Evolutionary conservation across 257 asterid genomes (phyloP), one percentile per base, ranked within the genome.

Genomic region (Solanum raphanifolium): DNA sequence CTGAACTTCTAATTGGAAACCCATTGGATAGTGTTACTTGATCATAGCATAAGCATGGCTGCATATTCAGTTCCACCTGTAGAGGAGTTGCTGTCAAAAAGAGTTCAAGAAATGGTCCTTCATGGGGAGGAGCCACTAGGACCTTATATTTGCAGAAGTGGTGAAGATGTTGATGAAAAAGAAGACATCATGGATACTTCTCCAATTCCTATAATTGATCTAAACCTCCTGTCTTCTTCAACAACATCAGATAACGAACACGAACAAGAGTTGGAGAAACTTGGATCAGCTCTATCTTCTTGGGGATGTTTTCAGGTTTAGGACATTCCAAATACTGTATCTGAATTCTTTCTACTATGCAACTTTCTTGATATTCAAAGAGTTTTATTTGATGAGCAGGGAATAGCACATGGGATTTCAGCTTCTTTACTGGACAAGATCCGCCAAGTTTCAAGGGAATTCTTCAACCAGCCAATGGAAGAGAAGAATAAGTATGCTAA

Each of bases 301-400:
- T 94, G 95, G 96, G 94, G 96, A 5, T 93, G 94, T 83, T 93
- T 94, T 91, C 94, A 93, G 95, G 95, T 91, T 23, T 25, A 27
- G 52, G 38, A 38, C 43, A 15, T 46, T 69, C 87, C 86, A 84
- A 29, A 9, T 72, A 18, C 52, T 85, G 32, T 7, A 73, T 35
- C 23, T 39, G 52, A 21, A 12, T 36, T 75, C 55, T 62, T 23
- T 41, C 69, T 48, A 69, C 86, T 65, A 55, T 23, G 31, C 55
- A 12, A 23, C 15, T 12, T 34, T 13, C 31, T 58, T 35, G 15
- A 16, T 36, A 35, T 23, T 84, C 38, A 35, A 46, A 5, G n/a
- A 18, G 62, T 87, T 75, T 13, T 48, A 25, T 66, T 35, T 46
- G 20, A 83, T 76, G 84, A 13, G 21, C 85, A 92, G 95, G 95